Base-by-base conservation (phyloP, 2,329 filamentous ascomycete genomes). In the Trichoderma sp. region DNA sequence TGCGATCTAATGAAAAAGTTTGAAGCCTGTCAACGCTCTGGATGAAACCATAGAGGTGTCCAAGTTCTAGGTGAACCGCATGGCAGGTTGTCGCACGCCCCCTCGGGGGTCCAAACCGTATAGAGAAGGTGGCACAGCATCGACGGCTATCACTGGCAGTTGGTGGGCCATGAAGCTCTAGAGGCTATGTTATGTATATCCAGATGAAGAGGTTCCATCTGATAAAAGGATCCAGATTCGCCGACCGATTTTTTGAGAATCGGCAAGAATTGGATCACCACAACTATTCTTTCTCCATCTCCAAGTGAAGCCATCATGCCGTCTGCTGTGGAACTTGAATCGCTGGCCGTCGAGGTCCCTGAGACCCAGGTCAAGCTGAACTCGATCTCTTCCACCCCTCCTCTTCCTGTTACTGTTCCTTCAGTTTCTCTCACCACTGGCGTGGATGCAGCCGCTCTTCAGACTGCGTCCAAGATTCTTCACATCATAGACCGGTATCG, bases 401-500 rank as follows among this genome's bases (percentile, higher is more conserved):
- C 60, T 47, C 36, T 18, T 30, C 51, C 63, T 28, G 43, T 70
- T 6, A 65, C 47, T 36, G 60, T 64, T 18, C 71, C 71, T 34
- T 58, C 61, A 14, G 67, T 14, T 34, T 75, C 30, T 60, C 71
- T 67, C 18, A 73, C 71, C 6, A 21, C 57, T 28, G 34, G 65
- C 0, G 69, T 82, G 3, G 80, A 82, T 57, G 67, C 73, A 2
- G 28, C 58, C 0, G 77, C 79, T 6, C 76, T 82, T 1, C 76
- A 81, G 30, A 79, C 74, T 0, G 80, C 82, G 5, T 74, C 78
- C 6, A 77, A 75, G 11, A 81, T 85, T 7, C 75, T 85, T 1
- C 75, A 77, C n/a, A 77, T 85, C 51, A 81, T 85, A 26, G 77
- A 78, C 14, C 76, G 81, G 7, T 85, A 85, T 76, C 79, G 80